These are phyloP conservation scores for Aaosphaeria pasadenensis DNA, from an alignment of 2,329 filamentous ascomycete genomes.

Conservation along the genomic window DNA sequence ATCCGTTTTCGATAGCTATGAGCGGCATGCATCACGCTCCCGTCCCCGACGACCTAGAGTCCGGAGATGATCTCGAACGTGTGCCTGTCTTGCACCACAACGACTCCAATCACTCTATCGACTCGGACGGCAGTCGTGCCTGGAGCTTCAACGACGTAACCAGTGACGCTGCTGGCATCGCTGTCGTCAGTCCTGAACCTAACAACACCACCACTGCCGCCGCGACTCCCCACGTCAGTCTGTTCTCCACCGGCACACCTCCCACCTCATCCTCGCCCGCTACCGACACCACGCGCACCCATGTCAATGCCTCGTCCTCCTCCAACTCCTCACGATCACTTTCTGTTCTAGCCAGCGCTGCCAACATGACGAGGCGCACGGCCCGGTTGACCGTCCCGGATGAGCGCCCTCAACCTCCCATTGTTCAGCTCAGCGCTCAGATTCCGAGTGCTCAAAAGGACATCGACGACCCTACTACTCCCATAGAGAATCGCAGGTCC, in stretches of 20 bases:
- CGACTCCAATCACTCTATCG: background rate
- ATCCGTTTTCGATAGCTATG: conserved; percentile 4
- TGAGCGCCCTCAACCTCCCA: conserved; percentile 20
- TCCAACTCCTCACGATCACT: conserved; percentile 28
- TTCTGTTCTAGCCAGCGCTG: conserved; percentile 19
- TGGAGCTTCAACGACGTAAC: background rate
- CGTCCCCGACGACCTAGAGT: conserved; percentile 9
- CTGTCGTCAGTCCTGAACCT: conserved; percentile 5
- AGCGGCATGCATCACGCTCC: conserved; percentile 10
- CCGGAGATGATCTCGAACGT: conserved; percentile 8
- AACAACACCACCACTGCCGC: conserved; percentile 8
- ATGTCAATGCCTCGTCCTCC: conserved; percentile 10
- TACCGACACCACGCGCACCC: conserved; percentile 4
- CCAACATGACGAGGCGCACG: conserved; percentile 25
- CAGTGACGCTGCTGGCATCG: conserved; percentile 6
- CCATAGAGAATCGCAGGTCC: conserved; percentile 28
- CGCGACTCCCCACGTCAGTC: conserved; percentile 18
- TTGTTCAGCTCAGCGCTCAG: conserved; percentile 27
- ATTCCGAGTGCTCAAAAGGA: conserved; percentile 48
- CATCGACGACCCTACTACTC: conserved; percentile 46
- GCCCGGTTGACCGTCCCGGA: conserved; percentile 25
- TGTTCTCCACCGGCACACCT: conserved; percentile 24
- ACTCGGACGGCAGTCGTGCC: background rate
- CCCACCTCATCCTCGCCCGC: conserved; percentile 9
- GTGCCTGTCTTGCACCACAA: conserved; percentile 3